Conservation (phyloP, 2,329 filamentous ascomycete species). For the Cytospora mali region DNA sequence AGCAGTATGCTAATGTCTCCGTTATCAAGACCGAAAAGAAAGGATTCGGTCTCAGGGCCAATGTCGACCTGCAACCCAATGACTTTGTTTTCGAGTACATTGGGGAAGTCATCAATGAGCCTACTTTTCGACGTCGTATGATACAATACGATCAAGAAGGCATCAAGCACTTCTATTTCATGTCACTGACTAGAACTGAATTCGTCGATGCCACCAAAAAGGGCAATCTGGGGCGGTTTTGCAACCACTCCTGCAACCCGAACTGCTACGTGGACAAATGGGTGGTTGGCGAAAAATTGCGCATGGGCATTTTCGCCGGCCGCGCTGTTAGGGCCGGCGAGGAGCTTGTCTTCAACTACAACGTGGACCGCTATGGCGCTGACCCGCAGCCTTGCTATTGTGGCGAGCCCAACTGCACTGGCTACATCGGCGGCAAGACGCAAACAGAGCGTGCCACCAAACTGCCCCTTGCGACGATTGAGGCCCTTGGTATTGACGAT, state of each 20-base stretch:
- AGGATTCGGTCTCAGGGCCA: constrained; percentile 86
- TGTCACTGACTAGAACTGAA: constrained; percentile 95
- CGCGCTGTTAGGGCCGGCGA: constrained; percentile 84
- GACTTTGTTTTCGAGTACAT: constrained; percentile 99
- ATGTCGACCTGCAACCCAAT: constrained; percentile 74
- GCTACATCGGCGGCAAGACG: constrained; percentile 96
- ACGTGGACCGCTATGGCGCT: constrained; percentile 95
- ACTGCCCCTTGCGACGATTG: constrained; percentile 83
- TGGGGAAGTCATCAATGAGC: constrained; percentile 95
- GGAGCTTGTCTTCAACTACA: constrained; percentile 98
- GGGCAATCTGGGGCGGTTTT: constrained; percentile 94
- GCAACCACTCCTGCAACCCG: constrained; percentile 98
- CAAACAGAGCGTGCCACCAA: constrained; percentile 96
- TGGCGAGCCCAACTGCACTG: constrained; percentile 89
- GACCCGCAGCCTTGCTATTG: constrained; percentile 98
- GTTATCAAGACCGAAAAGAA: constrained; percentile 99
- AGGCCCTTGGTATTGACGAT: constrained; percentile 94
- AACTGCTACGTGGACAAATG: constrained; percentile 99
- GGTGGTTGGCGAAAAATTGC: constrained; percentile 95
- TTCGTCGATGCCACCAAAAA: constrained; percentile 98
- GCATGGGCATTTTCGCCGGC: constrained; percentile 97
- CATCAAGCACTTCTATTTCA: constrained; percentile 99
- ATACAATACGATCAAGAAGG: constrained; percentile 92
- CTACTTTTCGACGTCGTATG: constrained; percentile 86
- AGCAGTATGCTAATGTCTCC: constrained; percentile 85